Base-by-base conservation (phyloP, 495 filamentous ascomycete genomes). In the Penicillium coprophilum region DNA sequence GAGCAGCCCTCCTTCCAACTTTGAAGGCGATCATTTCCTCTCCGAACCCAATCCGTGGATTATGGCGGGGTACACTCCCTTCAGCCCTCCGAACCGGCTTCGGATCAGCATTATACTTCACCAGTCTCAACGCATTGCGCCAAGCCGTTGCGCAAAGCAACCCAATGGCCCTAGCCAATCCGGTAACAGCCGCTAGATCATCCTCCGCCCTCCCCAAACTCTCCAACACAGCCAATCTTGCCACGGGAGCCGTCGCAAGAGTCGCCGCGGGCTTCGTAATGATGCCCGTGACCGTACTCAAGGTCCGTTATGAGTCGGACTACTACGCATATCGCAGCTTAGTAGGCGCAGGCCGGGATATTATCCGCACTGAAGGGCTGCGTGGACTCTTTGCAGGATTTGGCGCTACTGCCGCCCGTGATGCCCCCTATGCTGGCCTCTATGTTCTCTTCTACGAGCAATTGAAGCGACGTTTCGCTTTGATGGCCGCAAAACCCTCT, bases 381-480 rank as follows among this genome's bases (percentile, higher is more conserved):
- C 81, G 86, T 2, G 94, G 95, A 0, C 93, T 99, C 68, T 97
- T 99, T 63, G 80, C 88, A 1, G 95, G 94, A 2, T 95, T 93
- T 65, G 94, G 94, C 38, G 95, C 93, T 0, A 99, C 94, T 0
- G 92, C 95, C 1, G 82, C 96, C 19, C 80, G 94, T 23, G 94
- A 99, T 69, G 95, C 92, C 5, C 94, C 94, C 1, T 97, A 97
- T 69, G 94, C 95, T 0, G 94, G 94, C 0, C 75, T 97, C 0
- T 99, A 99, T 68, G 90, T 99, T 0, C 72, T 96, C 19, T 90
- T 96, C 57, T 99, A 99, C 74, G 94, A 99, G 70, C 86, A 93
- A 62, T 74, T 82, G 50, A 99, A 99, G 71, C 82, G 80, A 44
- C 72, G 77, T 3, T 71, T 97, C 6, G 80, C 80, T 13, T 60